Evolutionary conservation across 2,329 filamentous ascomycete genomes (phyloP), one percentile per base, ranked within the genome.

Genomic region (Botrytis cinerea): DNA sequence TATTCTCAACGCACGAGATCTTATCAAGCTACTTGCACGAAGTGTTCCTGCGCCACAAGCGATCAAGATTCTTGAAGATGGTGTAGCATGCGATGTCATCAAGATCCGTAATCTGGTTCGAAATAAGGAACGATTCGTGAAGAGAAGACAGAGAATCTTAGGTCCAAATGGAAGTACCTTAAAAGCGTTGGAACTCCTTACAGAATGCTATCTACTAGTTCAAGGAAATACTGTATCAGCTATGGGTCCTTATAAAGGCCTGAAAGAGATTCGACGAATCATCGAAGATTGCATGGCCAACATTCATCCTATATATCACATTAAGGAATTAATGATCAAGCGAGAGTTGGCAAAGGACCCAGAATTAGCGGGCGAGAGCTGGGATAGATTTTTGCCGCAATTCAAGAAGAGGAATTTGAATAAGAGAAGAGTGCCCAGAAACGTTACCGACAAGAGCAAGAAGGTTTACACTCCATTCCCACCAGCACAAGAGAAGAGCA

Each of bases 381-480:
- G 95, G 95, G 94, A 97, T 80, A 90, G 95, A 28, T 99, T 98
- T 85, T 86, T 99, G 70, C 96, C 96, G 69, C 94, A 99, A 82
- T 98, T 98, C 87, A 97, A 97, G 89, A 97, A 93, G 86, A 91
- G 93, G 80, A 95, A 92, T 73, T 87, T 98, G 77, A 94, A 90
- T 85, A 95, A 94, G 85, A 88, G 96, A 77, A 89, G 90, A 78
- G 90, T 91, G 78, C 97, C 96, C 0, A 89, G 89, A 86, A 94
- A 93, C 80, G 91, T 99, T 81, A 94, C 89, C 71, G 95, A 99
- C 86, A 99, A 99, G 88, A 84, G 86, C 81, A 97, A 95, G 88
- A 98, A 97, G 88, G 84, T 87, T 20, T 99, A 98, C 86, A 99
- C 97, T 77, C 95, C 96, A 16, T 99, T 99, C 90, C 96, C 96